Evolutionary conservation across 164 flowering plant species (phyloP).

Genomic region (Echeveria elegans): DNA sequence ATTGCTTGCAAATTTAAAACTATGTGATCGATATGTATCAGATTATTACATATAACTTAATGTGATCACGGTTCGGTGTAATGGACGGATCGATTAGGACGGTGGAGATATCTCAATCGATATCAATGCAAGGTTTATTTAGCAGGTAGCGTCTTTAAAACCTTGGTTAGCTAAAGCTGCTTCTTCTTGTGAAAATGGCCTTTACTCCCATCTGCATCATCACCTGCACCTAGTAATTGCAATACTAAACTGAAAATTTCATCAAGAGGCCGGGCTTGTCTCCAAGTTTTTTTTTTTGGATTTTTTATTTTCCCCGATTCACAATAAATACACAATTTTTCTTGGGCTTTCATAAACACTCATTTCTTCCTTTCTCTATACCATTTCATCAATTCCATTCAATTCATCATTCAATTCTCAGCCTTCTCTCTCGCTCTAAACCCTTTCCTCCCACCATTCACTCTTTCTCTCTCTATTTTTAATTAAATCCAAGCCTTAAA

Average conservation of each 20-base stretch:
- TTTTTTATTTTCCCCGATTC: slow-evolving; percentile 23
- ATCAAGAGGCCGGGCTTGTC: background rate
- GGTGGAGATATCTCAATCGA: background rate
- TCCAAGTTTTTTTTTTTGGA: slow-evolving; percentile 29
- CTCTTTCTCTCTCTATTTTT: slow-evolving; percentile 21
- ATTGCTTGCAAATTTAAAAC: background rate
- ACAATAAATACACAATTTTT: slow-evolving; percentile 56
- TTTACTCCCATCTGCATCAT: slow-evolving; percentile 7
- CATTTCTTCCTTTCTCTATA: slow-evolving; percentile 29
- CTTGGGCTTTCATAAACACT: slow-evolving; percentile 46
- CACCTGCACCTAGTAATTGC: slow-evolving; percentile 43
- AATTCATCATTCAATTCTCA: slow-evolving; percentile 43
- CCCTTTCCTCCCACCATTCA: slow-evolving; percentile 18
- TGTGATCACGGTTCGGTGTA: background rate
- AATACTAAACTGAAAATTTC: slow-evolving; percentile 14
- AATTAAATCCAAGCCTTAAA: slow-evolving; percentile 53
- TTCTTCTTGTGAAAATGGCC: slow-evolving; percentile 2
- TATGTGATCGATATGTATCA: background rate
- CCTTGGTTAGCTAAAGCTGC: background rate
- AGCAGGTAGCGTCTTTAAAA: background rate
- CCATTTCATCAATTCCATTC: slow-evolving; percentile 42
- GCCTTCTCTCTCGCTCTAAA: slow-evolving; percentile 13
- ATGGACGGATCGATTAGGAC: background rate
- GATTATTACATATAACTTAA: background rate
- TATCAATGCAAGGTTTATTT: slow-evolving; percentile 1